phyloP scores from a whole-genome alignment of 192 early-diverging fungal species.

The Dispira parvispora region DNA sequence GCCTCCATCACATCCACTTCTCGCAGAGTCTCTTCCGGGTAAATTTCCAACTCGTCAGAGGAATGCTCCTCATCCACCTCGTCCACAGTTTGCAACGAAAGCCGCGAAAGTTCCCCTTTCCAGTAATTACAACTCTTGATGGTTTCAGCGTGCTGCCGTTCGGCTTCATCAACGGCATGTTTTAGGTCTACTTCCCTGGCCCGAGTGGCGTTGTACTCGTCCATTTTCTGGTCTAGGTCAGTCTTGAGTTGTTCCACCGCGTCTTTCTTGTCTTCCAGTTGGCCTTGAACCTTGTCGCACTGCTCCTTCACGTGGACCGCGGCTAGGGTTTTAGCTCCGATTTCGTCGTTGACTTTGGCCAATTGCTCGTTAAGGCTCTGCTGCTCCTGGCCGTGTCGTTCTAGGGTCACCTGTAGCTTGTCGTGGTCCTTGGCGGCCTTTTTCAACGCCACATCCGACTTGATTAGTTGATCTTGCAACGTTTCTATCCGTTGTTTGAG shows the following conservation, averaged over 20 bases:
- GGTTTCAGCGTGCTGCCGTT: slow-evolving; percentile 34
- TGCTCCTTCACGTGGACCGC: slow-evolving; percentile 28
- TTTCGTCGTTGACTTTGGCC: slow-evolving; percentile 38
- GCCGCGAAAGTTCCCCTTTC: slow-evolving; percentile 27
- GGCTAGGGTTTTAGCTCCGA: slow-evolving; percentile 33
- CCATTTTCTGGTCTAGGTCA: slow-evolving; percentile 45
- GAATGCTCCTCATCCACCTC: slow-evolving; percentile 19
- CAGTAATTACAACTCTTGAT: slow-evolving; percentile 29
- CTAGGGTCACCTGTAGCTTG: slow-evolving; percentile 47
- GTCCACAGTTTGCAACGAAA: slow-evolving; percentile 33
- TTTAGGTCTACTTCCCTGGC: slow-evolving; percentile 47
- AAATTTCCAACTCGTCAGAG: slow-evolving; percentile 27
- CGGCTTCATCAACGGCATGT: slow-evolving; percentile 46
- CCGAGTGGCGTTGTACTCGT: slow-evolving; percentile 45
- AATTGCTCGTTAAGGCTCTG: slow-evolving; percentile 46
- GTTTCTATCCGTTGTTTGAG: slow-evolving; percentile 59
- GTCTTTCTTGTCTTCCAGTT: slow-evolving; percentile 46
- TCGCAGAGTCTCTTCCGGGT: slow-evolving; percentile 41
- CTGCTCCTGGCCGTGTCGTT: slow-evolving; percentile 43
- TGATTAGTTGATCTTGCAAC: slow-evolving; percentile 48
- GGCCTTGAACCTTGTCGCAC: slow-evolving; percentile 19
- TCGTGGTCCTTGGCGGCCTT: slow-evolving; percentile 57
- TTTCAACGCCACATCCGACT: slow-evolving; percentile 50
- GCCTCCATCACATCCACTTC: slow-evolving; percentile 46
- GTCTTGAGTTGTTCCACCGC: slow-evolving; percentile 47